Conservation (phyloP, 148 eudicot genomes). For the Euryodendron excelsum region DNA sequence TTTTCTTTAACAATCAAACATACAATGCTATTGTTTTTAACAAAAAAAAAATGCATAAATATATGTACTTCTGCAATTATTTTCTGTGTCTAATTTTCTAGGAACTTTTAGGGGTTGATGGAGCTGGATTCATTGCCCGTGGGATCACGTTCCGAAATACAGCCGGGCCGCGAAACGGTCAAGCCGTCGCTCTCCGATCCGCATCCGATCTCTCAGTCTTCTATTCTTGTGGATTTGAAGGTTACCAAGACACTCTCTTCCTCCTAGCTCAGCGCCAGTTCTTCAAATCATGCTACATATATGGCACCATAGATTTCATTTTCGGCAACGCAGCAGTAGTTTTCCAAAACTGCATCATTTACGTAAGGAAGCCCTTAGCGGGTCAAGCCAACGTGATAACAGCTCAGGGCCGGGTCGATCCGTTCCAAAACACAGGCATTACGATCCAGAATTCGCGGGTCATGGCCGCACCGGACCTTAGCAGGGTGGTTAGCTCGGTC, state of each 20-base stretch:
- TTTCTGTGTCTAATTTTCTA: neutral
- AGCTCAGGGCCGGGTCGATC: slow-evolving; percentile 45
- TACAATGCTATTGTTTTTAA: neutral
- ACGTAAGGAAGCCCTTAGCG: slow-evolving; percentile 28
- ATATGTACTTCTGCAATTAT: no score
- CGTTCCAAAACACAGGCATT: slow-evolving; percentile 42
- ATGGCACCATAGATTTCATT: slow-evolving; percentile 21
- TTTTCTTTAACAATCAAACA: no score
- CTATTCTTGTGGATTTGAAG: slow-evolving; percentile 21
- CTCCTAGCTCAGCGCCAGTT: slow-evolving; percentile 25
- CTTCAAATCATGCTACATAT: slow-evolving; percentile 21
- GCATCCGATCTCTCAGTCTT: slow-evolving; percentile 24
- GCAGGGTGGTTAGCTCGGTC: neutral
- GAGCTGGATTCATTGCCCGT: slow-evolving; percentile 22
- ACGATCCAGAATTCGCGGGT: slow-evolving; percentile 38
- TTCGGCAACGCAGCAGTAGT: slow-evolving; percentile 28
- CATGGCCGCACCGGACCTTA: slow-evolving; percentile 20
- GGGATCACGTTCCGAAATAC: slow-evolving; percentile 27
- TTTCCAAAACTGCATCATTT: slow-evolving; percentile 33
- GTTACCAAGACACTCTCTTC: slow-evolving; percentile 29
- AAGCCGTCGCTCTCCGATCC: slow-evolving; percentile 27
- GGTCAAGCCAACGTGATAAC: slow-evolving; percentile 43
- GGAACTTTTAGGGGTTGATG: slow-evolving; percentile 13
- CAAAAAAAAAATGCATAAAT: neutral
- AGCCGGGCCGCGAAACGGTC: slow-evolving; percentile 21